Base-by-base conservation (phyloP, 1,284 basidiomycete genomes). In the Heterobasidion irregulare region DNA sequence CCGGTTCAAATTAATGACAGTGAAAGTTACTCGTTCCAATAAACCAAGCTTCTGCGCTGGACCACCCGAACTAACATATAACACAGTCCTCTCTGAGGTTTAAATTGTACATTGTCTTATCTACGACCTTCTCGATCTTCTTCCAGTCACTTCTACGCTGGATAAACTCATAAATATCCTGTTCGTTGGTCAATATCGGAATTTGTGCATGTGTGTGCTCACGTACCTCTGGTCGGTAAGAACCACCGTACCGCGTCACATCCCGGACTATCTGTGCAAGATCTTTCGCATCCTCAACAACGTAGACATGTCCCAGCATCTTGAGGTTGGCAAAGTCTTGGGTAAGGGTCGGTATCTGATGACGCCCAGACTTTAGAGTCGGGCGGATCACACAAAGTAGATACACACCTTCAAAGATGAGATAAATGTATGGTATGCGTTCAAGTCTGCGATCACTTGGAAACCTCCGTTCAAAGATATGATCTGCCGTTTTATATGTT, bases 401-500 rank as follows among this genome's bases (percentile, higher is more conserved):
- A 26, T 26, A 5, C 26, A 26, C 26, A 26, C 84, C 76, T 88
- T 93, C 51, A 97, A 75, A 12, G 88, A 87, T 0, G 85, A 72
- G 52, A 98, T 86, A 69, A 98, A 99, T 0, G 82, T 69, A 67
- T 97, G 84, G 69, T 98, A 98, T 1, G 89, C 83, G 68, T 98
- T 98, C 59, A 99, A 72, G 70, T 99, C 97, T 1, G 94, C 89
- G 56, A 99, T 98, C 56, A 98, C 86, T 63, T 95, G 92, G 70
- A 98, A 97, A 0, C 94, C 95, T 15, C 97, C 97, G 54, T 78
- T 83, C 26, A 97, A 78, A 0, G 92, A 97, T 60, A 99, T 96
- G 64, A 97, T 97, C 66, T 97, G 93, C 2, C 94, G 82, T 65
- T 99, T 98, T 66, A 99, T 86, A 64, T 99, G 97, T 64, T 97